These are phyloP conservation scores for Populus hybrid DNA, from an alignment of 441 rosid species.

Conservation along the genomic window DNA sequence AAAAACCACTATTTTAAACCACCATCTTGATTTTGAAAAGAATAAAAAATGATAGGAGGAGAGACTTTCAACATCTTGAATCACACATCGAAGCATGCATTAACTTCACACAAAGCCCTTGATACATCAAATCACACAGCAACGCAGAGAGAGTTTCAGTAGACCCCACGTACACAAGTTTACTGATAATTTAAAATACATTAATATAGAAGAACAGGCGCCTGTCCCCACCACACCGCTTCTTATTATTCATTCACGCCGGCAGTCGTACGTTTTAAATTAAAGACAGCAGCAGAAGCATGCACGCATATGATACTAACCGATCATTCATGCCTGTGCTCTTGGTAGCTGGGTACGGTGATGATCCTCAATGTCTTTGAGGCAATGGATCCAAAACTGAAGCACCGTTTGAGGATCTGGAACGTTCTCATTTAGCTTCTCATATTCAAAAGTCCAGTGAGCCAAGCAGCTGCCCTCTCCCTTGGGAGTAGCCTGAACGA, in stretches of 20 bases:
- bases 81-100: not conserved
- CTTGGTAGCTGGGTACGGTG: not conserved
- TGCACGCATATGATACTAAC: not conserved
- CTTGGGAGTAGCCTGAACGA: conserved; percentile 15
- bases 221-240: not conserved
- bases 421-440: conserved; percentile 6
- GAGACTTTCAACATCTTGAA: not conserved
- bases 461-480: conserved; percentile 1
- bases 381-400: not conserved
- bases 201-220: not conserved
- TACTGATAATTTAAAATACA: not conserved
- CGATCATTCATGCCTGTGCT: not conserved
- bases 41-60: not conserved
- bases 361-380: conserved; percentile 8
- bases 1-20: no score
- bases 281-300: not conserved
- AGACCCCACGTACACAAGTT: not conserved
- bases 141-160: no score
- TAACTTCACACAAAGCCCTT: not conserved
- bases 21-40: not conserved
- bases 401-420: conserved; percentile 7
- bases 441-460: conserved; percentile 13
- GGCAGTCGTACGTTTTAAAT: no score
- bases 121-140: not conserved
- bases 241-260: not conserved